Evolutionary conservation across 2,329 filamentous ascomycete species (phyloP).

Genomic region (Thelonectria discophora): DNA sequence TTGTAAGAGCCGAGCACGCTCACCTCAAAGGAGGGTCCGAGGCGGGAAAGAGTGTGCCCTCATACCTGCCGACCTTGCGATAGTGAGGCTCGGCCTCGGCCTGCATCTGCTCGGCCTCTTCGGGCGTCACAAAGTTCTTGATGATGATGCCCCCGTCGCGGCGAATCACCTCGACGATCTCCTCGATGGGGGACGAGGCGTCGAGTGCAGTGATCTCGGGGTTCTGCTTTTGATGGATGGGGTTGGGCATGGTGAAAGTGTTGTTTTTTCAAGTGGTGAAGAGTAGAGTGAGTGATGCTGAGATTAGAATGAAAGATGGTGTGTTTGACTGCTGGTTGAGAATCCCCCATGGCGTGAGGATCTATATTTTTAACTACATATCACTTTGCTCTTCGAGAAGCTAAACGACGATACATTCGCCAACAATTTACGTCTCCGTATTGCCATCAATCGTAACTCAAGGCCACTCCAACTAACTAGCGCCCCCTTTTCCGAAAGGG

Average conservation of each 20-base stretch:
- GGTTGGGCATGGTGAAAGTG: constrained; percentile 15
- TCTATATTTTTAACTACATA: no score
- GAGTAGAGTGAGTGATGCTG: no score
- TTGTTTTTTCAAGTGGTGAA: neutral
- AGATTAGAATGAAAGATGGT: no score
- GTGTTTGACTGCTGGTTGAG: no score
- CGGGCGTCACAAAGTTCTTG: constrained; percentile 15
- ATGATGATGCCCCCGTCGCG: constrained; percentile 18
- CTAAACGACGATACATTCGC: no score
- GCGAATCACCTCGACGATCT: constrained; percentile 8
- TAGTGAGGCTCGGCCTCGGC: constrained; percentile 10
- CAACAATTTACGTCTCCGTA: no score
- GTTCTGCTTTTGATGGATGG: constrained; percentile 13
- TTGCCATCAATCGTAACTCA: no score
- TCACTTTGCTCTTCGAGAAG: no score
- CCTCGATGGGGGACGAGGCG: constrained; percentile 2
- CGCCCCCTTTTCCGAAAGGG: no score
- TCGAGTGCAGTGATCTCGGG: constrained; percentile 13
- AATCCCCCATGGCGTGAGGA: no score
- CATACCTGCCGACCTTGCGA: constrained; percentile 2
- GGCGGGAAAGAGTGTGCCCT: constrained; percentile 9
- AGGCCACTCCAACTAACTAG: no score
- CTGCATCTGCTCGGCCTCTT: constrained; percentile 9
- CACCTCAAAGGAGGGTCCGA: constrained; percentile 14
- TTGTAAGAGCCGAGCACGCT: no score